Percentiles rank a stretch among this genome's conserved stretches.
Conservation (phyloP, 192 early-diverging fungal species). For the Coemansia guatemalensis region DNA sequence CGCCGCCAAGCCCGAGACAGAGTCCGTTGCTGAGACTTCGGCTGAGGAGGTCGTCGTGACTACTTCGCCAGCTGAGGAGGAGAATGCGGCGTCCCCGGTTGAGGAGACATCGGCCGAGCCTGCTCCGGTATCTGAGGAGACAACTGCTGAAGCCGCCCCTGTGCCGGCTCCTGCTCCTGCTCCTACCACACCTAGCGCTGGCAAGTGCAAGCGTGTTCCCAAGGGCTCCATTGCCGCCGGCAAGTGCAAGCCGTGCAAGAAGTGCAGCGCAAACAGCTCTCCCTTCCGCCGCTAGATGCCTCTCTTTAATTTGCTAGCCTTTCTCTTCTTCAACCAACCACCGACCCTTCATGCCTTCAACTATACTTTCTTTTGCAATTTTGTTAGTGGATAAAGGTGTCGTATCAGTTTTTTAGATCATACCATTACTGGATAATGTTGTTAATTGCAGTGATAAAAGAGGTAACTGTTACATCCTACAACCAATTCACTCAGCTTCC, state of each 20-base stretch:
- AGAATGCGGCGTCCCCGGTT: no score
- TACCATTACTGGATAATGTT: no score
- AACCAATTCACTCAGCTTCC: no score
- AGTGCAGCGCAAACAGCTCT: constrained; percentile 30
- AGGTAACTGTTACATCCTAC: no score
- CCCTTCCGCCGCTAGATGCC: constrained; percentile 36
- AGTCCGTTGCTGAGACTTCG: neutral
- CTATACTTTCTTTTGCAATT: neutral
- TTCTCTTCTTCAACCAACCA: neutral
- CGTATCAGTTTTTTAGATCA: no score
- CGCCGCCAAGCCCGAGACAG: no score
- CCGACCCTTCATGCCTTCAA: neutral
- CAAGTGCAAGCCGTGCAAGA: constrained; percentile 56
- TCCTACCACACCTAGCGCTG: constrained; percentile 7
- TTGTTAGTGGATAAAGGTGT: neutral
- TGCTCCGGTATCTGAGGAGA: no score
- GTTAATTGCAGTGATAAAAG: no score
- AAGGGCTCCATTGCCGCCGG: constrained; percentile 55
- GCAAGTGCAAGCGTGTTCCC: constrained; percentile 54
- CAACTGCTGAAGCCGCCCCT: neutral
- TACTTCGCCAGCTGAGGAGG: neutral
- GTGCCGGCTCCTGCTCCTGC: no score
- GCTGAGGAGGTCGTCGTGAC: neutral
- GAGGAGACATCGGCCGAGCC: no score
- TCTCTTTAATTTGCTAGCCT: neutral